Base-by-base conservation (phyloP, 1,139 yeast genomes). In the Pichia sp. region DNA sequence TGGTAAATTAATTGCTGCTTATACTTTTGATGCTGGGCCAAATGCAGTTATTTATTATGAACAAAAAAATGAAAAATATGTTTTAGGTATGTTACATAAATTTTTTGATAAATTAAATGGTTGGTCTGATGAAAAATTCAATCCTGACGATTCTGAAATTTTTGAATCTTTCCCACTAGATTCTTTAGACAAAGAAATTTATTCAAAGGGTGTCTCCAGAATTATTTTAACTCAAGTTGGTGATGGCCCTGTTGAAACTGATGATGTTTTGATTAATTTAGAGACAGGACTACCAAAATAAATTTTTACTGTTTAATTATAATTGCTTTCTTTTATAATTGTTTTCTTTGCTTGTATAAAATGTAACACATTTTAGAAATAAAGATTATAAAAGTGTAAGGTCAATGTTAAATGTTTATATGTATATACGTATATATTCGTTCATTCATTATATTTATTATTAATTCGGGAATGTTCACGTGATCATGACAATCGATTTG, bases 1-100 rank as follows among this genome's bases (percentile, higher is more conserved):
- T 56, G 86, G 86, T 45, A 73, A 76, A 59, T 75, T 76, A 25
- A 74, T 89, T 48, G 97, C 96, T 29, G 97, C 97, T 36, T 92
- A 92, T 68, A 94, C 99, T 3, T 92, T 86, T 63, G 99, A 92
- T 67, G 99, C 99, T 38, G 99, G 99, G 62, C 98, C 99, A 66
- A 92, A 92, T 69, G 96, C 97, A 11, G 99, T 92, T 44, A 78
- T 92, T 54, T 92, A 92, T 72, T 92, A 90, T 66, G 81, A 84
- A 63, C 76, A 76, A 57, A 73, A 81, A 58, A 77, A 90, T 67
- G 96, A 89, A 67, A 62, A 69, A 32, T 73, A 73, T 56, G 83
- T 92, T 9, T 74, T 84, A 60, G 78, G 86, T 8, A 70, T 79
- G 57, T 66, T 85, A 47, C 69, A 81, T 66, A 69, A 71, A 51